These are phyloP conservation scores for Solanum tarijense DNA, from an alignment of 257 asterid genomes.

Conservation along the genomic window DNA sequence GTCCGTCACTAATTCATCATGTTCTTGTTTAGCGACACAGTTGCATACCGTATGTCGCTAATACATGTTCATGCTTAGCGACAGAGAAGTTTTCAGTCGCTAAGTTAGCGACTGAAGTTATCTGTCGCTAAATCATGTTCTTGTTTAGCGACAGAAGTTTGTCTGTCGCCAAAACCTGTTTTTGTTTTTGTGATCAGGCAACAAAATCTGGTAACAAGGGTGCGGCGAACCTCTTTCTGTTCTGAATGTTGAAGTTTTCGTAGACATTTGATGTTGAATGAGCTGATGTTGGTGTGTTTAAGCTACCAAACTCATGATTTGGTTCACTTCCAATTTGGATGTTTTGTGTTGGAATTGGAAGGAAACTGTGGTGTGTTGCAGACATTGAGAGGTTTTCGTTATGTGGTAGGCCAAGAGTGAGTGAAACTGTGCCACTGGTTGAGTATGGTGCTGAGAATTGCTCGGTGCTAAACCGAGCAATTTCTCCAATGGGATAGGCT, in stretches of 20 bases:
- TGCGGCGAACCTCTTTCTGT: slow-evolving; percentile 70
- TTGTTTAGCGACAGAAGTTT: background rate
- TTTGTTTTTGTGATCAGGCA: slow-evolving; percentile 15
- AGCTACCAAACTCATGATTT: slow-evolving; percentile 27
- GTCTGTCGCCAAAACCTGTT: background rate
- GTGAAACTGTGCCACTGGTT: slow-evolving; percentile 60
- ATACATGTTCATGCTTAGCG: background rate
- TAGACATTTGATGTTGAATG: slow-evolving; percentile 46
- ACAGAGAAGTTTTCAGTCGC: background rate
- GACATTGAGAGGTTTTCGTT: slow-evolving; percentile 67
- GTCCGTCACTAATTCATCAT: background rate
- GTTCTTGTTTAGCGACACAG: background rate
- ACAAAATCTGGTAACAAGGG: slow-evolving; percentile 87
- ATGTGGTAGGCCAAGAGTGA: slow-evolving; percentile 83
- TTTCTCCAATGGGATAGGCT: slow-evolving; percentile 60
- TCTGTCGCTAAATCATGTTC: background rate
- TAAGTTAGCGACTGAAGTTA: background rate
- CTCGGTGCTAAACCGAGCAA: slow-evolving; percentile 57
- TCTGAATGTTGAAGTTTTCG: slow-evolving; percentile 64
- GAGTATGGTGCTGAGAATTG: slow-evolving; percentile 65
- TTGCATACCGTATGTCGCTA: background rate
- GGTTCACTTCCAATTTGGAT: slow-evolving; percentile 38
- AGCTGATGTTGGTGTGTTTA: slow-evolving; percentile 32
- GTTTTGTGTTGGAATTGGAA: slow-evolving; percentile 50
- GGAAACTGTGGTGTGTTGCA: slow-evolving; percentile 47